Conservation (phyloP, 805 yeast species). For the Lipomyces yamadae region DNA sequence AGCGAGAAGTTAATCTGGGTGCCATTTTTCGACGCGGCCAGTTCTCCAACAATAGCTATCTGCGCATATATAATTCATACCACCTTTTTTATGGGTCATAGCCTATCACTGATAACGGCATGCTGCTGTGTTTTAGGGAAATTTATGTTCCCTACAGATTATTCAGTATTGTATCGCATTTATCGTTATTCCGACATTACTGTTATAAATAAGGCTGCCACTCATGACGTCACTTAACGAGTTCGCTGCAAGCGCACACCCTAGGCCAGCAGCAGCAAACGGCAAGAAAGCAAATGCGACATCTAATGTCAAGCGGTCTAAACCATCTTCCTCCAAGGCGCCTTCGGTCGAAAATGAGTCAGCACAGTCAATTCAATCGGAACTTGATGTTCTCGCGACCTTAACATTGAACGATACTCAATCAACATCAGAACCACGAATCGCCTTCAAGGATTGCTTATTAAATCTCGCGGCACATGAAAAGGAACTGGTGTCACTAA, state of each 20-base stretch:
- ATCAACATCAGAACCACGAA: neutral
- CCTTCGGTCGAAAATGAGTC: neutral
- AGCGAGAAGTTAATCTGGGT: too few species aligned
- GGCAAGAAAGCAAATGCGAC: neutral
- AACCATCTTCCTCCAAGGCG: neutral
- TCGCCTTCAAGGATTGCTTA: constrained; percentile 26
- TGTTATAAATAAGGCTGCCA: neutral
- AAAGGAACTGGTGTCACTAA: neutral
- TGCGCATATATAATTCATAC: neutral
- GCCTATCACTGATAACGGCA: neutral
- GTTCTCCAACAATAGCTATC: neutral
- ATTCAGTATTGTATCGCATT: neutral
- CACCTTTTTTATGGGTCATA: neutral
- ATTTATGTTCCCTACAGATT: neutral
- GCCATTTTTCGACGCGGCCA: too few species aligned
- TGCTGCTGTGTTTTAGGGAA: neutral
- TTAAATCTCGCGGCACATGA: constrained; percentile 11
- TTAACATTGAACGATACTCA: constrained; percentile 20
- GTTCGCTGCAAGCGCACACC: constrained; percentile 35
- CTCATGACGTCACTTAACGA: constrained; percentile 31
- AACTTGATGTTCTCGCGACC: constrained; percentile 30
- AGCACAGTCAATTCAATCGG: constrained; percentile 21
- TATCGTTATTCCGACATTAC: neutral
- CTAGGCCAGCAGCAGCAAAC: constrained; percentile 6
- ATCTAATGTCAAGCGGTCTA: neutral